Percentiles rank a stretch among this genome's conserved stretches.
Conservation (phyloP, 2,329 filamentous ascomycete species). For the Didymella glomerata region DNA sequence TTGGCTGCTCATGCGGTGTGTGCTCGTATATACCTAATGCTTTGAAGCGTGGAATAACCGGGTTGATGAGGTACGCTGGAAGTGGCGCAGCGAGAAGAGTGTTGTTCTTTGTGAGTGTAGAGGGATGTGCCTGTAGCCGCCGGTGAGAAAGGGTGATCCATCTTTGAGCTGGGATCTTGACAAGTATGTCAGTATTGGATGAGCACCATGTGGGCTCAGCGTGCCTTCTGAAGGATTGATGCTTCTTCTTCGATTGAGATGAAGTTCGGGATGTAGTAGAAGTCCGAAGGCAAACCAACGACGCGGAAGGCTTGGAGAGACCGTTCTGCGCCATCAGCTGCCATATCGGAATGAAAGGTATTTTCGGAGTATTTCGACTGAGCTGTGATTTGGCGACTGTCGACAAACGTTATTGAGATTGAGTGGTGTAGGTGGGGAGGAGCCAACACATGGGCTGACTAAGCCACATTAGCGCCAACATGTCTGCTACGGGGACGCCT, state of each 20-base stretch:
- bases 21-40: constrained; percentile 61
- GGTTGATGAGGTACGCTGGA: constrained; percentile 76
- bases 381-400: background rate
- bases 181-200: background rate
- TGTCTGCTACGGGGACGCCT: background rate
- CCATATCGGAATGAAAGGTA: background rate
- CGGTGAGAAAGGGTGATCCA: constrained; percentile 92
- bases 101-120: constrained; percentile 74
- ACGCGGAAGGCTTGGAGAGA: constrained; percentile 53
- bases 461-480: background rate
- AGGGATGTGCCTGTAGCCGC: constrained; percentile 89
- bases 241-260: constrained; percentile 78
- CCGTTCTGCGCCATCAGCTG: background rate
- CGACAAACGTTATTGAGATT: background rate
- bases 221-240: constrained; percentile 74
- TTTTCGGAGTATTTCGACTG: background rate
- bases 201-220: background rate
- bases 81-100: constrained; percentile 77
- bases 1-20: constrained; percentile 79
- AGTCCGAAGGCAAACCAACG: constrained; percentile 65
- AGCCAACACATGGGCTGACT: background rate
- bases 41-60: constrained; percentile 69
- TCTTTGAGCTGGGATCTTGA: constrained; percentile 60
- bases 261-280: constrained; percentile 89
- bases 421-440: background rate